Evolutionary conservation across 257 asterid species (phyloP).

Genomic region (Knoxia roxburghii): DNA sequence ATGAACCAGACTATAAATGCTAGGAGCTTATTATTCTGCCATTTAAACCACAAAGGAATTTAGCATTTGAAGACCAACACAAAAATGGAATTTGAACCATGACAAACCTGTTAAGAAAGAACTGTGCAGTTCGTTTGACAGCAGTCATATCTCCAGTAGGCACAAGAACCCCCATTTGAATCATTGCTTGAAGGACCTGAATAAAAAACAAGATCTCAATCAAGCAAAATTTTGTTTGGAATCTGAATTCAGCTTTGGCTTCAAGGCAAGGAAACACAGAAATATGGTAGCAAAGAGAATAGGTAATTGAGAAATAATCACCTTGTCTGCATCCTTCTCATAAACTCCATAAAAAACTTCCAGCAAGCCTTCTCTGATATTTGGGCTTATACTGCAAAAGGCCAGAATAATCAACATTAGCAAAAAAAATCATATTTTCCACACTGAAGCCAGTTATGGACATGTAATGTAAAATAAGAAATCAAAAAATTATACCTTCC

Average conservation of each 20-base stretch:
- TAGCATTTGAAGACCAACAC: background rate
- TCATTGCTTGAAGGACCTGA: conserved; percentile 84
- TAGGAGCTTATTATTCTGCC: too few species aligned
- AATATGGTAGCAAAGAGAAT: background rate
- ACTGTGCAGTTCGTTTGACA: conserved; percentile 83
- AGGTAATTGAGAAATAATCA: conserved; percentile 20
- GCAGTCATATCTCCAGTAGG: conserved; percentile 96
- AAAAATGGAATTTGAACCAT: background rate
- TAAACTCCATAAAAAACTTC: conserved; percentile 90
- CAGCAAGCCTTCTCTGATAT: conserved; percentile 80
- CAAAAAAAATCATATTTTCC: conserved; percentile 9
- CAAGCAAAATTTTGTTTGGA: background rate
- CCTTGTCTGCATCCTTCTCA: conserved; percentile 89
- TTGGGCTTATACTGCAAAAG: conserved; percentile 73
- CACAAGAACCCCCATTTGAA: conserved; percentile 91
- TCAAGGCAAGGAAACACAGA: background rate
- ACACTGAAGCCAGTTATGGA: conserved; percentile 10
- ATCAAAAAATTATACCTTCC: conserved; percentile 48
- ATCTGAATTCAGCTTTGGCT: background rate
- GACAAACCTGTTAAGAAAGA: conserved; percentile 77
- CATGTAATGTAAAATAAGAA: conserved; percentile 13
- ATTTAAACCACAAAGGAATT: background rate
- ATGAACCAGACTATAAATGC: background rate
- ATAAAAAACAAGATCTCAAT: conserved; percentile 4
- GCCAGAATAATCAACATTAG: conserved; percentile 11